Conservation (phyloP, 257 asterid genomes). For the Nicotiana benthamiana region DNA sequence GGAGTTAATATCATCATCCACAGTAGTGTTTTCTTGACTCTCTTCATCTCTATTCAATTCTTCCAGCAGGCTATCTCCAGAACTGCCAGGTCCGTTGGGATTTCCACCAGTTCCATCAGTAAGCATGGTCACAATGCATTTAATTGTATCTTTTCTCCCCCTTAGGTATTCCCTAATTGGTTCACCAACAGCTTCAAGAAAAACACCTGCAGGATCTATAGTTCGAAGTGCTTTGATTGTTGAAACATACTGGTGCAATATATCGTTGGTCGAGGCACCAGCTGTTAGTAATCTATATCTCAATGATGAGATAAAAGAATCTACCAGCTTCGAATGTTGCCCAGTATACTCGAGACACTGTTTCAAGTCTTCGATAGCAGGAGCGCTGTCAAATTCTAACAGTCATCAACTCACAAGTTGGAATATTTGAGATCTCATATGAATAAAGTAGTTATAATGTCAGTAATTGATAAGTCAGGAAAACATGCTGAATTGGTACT, state of each 20-base stretch:
- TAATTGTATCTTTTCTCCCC: conserved; percentile 95
- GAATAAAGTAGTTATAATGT: not conserved
- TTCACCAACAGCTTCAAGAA: conserved; percentile 96
- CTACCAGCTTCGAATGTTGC: conserved; percentile 94
- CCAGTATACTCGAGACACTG: conserved; percentile 91
- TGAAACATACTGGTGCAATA: conserved; percentile 84
- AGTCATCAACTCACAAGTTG: conserved; percentile 3
- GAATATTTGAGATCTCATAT: not conserved
- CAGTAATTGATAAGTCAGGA: not conserved
- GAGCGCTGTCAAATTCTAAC: conserved; percentile 55
- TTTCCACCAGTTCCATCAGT: conserved; percentile 92
- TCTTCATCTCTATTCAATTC: conserved; percentile 96
- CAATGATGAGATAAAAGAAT: conserved; percentile 82
- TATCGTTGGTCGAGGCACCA: conserved; percentile 97
- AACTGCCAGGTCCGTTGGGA: conserved; percentile 62
- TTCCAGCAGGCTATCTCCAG: conserved; percentile 97
- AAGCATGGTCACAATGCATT: conserved; percentile 96
- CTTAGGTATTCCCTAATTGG: conserved; percentile 93
- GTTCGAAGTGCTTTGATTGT: conserved; percentile 97
- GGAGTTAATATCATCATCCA: conserved; percentile 63
- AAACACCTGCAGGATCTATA: conserved; percentile 94
- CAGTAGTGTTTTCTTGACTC: conserved; percentile 64
- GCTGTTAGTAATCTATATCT: conserved; percentile 89
- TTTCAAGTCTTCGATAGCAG: conserved; percentile 91
- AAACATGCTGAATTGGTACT: conserved; percentile 1